phyloP scores from a whole-genome alignment of 140 eudicot genomes.

The Ambrosia hybrid region DNA sequence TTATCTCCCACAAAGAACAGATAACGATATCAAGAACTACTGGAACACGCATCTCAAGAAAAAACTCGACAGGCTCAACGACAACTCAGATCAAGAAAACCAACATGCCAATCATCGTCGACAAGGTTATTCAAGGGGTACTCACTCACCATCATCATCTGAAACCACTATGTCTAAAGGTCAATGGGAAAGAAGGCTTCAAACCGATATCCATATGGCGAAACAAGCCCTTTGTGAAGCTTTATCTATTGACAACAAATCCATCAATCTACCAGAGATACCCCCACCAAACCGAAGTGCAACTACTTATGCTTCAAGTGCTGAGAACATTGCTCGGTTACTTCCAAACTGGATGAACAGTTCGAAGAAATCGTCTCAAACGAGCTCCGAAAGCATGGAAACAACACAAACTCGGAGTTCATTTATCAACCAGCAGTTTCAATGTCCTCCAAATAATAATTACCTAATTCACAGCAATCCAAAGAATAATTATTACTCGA shows the following conservation, averaged over 20 bases:
- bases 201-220: slow-evolving; percentile 74
- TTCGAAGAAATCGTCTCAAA: slow-evolving; percentile 40
- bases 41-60: slow-evolving; percentile 83
- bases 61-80: slow-evolving; percentile 50
- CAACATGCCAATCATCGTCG: slow-evolving; percentile 21
- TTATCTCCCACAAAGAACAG: slow-evolving; percentile 79
- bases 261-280: slow-evolving; percentile 27
- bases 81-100: slow-evolving; percentile 30
- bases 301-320: slow-evolving; percentile 47
- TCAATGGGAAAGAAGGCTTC: slow-evolving; percentile 90
- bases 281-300: slow-evolving; percentile 21
- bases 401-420: slow-evolving; percentile 34
- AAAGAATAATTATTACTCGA: slow-evolving; percentile 29
- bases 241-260: slow-evolving; percentile 58
- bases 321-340: slow-evolving; percentile 47
- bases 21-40: slow-evolving; percentile 77
- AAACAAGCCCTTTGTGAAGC: slow-evolving; percentile 85
- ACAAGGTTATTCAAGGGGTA: slow-evolving; percentile 34
- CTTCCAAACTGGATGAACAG: slow-evolving; percentile 54
- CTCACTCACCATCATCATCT: slow-evolving; percentile 28
- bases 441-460: slow-evolving; percentile 34
- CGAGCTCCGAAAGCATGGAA: slow-evolving; percentile 37
- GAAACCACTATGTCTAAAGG: slow-evolving; percentile 50
- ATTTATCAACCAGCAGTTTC: slow-evolving; percentile 26
- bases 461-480: slow-evolving; percentile 20